Base-by-base conservation (phyloP, 495 filamentous ascomycete genomes). In the Penicillium arizonense region DNA sequence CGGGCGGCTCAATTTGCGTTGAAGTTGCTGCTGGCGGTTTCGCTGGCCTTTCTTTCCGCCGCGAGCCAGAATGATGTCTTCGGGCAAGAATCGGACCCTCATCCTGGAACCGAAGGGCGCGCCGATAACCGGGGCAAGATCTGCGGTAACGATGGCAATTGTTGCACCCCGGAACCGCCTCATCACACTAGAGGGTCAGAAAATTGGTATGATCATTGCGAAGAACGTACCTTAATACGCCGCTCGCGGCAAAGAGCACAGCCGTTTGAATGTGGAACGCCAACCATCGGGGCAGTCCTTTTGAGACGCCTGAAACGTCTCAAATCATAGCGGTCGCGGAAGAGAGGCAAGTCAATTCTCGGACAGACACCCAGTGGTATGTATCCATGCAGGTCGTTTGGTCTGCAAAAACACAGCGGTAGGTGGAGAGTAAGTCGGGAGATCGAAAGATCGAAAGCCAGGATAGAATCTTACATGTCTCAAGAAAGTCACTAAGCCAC, bases 251-350 rank as follows among this genome's bases (percentile, higher is more conserved):
- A 73, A 30, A 67, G 62, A 18, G 68, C 42, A 57, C 70, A 73
- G 36, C 68, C 70, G 52, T 62, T 71, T 53, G 68, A 71, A 42
- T 73, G 66, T 32, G 70, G 70, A 34, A 73, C 70, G 24, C 70
- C 70, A 49, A 70, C 68, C 70, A 73, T 73, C 48, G 46, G 62
- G 24, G 37, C 20, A 36, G 50, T 21, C 12, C 38, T 16, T 2
- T 6, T 20, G 45, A 47, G 32, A 47, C 34, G 45, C n/a, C 43
- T 18, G 18, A 12, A 30, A 5, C 2, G 28, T 30, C 3, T 30
- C 28, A 30, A 5, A 9, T 50, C 21, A 42, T 42, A 21, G 24
- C 37, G 47, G 47, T 36, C 24, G 35, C 16, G 30, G 39, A 33
- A 18, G 26, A 42, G 35, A 43, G 48, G 38, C 47, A 24, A 18